Base-by-base conservation (phyloP, 768 basidiomycete species). In the Strobilomyces confusus region DNA sequence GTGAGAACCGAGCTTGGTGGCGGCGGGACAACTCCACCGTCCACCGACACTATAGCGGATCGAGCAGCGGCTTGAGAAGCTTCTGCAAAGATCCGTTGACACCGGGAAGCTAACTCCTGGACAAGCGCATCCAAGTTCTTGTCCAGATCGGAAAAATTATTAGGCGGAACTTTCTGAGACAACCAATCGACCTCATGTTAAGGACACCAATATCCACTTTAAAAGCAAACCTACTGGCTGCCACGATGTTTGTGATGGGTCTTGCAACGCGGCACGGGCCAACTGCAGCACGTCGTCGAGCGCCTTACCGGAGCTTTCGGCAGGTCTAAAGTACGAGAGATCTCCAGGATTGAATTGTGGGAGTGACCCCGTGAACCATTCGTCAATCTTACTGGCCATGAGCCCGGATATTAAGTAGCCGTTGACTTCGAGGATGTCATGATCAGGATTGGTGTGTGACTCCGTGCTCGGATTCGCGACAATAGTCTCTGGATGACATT, bases 341-440 rank as follows among this genome's bases (percentile, higher is more conserved):
- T 70, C 68, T 44, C 59, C 64, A 52, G 66, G 64, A 57, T 69
- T 59, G 59, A 72, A 68, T 67, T 63, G 62, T 45, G 72, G 66
- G 49, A 43, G 47, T 47, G 81, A 79, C 19, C 87, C 88, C 66
- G 76, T 76, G 68, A 92, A 92, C 87, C 89, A 92, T 58, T 77
- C 78, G 73, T 92, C 89, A 69, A 92, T 80, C 46, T 77, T 71
- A 67, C 86, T 90, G 49, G 75, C 73, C 48, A 78, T 74, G 41
- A 92, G 77, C 44, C 89, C 87, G 40, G 80, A 81, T 60, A 80
- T 81, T 62, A 92, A 75, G 67, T 92, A 92, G 58, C 83, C 80
- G 66, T 89, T 88, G 48, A 88, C 89, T 75, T 90, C 87, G 48
- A 91, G 74, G 56, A 86, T 77, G 68, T 92, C 90, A 64, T 89